phyloP scores from a whole-genome alignment of 345 rosid species.

The Abelmoschus esculentus region DNA sequence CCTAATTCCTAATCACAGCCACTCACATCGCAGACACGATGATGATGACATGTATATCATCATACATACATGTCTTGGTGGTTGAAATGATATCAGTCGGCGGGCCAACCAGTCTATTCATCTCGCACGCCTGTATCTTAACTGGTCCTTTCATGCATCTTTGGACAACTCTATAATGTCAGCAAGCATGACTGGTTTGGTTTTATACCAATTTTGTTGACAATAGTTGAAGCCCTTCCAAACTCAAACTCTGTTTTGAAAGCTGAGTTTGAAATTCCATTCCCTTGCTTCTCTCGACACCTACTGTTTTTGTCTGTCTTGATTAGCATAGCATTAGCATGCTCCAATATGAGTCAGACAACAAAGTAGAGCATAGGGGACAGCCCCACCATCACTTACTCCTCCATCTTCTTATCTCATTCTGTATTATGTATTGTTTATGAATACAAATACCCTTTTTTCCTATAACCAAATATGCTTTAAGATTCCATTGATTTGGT shows the following conservation, averaged over 20 bases:
- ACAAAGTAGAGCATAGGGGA: constrained; percentile 5
- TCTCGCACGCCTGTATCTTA: constrained; percentile 14
- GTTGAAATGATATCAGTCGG: not conserved
- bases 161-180: constrained; percentile 10
- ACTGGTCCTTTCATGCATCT: not conserved
- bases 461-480: constrained; percentile 13
- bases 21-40: not conserved
- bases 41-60: not conserved
- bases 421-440: not conserved
- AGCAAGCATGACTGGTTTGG: constrained; percentile 12
- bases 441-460: not conserved
- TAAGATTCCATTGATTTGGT: constrained; percentile 15
- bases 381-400: not conserved
- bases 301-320: not conserved
- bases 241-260: not conserved
- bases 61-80: not conserved
- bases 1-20: too few species aligned
- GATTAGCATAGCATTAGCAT: too few species aligned
- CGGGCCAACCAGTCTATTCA: constrained; percentile 5
- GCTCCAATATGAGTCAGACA: constrained; percentile 10
- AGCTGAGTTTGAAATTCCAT: not conserved
- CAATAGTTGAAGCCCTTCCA: constrained; percentile 10
- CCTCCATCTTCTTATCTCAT: constrained; percentile 35
- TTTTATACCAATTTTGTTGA: constrained; percentile 13
- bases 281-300: not conserved